These are phyloP conservation scores for Mortierella sp. DNA, from an alignment of 371 early-diverging fungal genomes.

Conservation along the genomic window DNA sequence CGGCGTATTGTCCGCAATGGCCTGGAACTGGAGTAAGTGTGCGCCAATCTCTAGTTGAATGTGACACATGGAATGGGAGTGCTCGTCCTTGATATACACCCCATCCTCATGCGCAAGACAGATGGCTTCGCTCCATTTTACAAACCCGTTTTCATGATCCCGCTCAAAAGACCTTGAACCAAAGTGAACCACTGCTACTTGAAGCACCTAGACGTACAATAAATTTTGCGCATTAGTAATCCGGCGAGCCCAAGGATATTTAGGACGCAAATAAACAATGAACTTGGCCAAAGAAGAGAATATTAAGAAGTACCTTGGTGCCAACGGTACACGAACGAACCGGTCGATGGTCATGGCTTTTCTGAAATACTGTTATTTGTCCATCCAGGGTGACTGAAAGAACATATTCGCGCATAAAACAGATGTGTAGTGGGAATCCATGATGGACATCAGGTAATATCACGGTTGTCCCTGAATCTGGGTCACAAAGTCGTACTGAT, in stretches of 20 bases:
- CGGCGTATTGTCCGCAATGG: conserved; percentile 15
- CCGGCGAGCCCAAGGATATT: no score
- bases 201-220: conserved; percentile 16
- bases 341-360: conserved; percentile 14
- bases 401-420: conserved; percentile 19
- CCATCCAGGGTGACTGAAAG: conserved; percentile 29
- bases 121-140: conserved; percentile 29
- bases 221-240: not conserved
- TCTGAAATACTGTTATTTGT: conserved; percentile 22
- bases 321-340: conserved; percentile 18
- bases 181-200: conserved; percentile 20
- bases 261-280: not conserved
- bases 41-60: conserved; percentile 19
- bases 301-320: conserved; percentile 13
- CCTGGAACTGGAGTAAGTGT: conserved; percentile 32
- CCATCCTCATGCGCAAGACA: conserved; percentile 38
- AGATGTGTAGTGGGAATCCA: conserved; percentile 29
- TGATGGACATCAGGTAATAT: conserved; percentile 32
- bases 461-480: not conserved
- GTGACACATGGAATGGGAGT: conserved; percentile 13
- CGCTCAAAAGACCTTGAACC: conserved; percentile 13
- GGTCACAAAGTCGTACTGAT: conserved; percentile 19
- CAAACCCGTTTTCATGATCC: not conserved
- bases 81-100: conserved; percentile 37
- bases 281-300: not conserved